Percentiles rank a stretch among this genome's conserved stretches.
Conservation (phyloP, 169 alveolate genomes). For the Eimeria nieschulzi region DNA sequence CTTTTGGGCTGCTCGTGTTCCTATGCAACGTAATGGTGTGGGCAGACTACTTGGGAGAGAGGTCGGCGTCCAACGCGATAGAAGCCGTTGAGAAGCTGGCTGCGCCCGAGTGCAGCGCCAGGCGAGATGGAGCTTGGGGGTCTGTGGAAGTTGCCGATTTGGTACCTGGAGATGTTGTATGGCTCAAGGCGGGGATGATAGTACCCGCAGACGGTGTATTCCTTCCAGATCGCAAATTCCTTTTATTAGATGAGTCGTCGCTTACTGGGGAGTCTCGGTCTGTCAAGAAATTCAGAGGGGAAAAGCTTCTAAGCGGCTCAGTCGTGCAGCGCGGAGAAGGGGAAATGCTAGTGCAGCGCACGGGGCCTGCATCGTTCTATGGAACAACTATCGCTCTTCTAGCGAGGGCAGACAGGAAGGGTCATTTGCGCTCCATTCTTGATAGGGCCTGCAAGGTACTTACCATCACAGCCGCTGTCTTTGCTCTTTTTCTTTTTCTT, state of each 20-base stretch:
- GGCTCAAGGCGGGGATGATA: conserved; percentile 86
- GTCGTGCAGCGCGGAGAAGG: conserved; percentile 79
- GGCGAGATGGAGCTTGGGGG: conserved; percentile 78
- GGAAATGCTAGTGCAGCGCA: conserved; percentile 78
- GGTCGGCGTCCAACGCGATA: conserved; percentile 88
- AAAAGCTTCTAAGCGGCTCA: conserved; percentile 78
- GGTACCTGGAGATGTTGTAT: conserved; percentile 92
- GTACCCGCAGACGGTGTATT: conserved; percentile 77
- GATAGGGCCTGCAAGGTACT: conserved; percentile 54
- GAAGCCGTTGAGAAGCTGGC: conserved; percentile 85
- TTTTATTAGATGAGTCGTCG: conserved; percentile 87
- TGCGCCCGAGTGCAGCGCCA: conserved; percentile 77
- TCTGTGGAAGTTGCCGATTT: conserved; percentile 80
- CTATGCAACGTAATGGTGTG: conserved; percentile 90
- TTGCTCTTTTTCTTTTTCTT: conserved; percentile 66
- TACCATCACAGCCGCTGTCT: conserved; percentile 67
- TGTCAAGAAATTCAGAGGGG: conserved; percentile 80
- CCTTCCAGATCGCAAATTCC: conserved; percentile 82
- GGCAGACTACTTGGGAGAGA: conserved; percentile 86
- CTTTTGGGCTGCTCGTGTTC: conserved; percentile 90
- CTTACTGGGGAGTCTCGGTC: conserved; percentile 91
- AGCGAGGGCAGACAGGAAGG: conserved; percentile 75
- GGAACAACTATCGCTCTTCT: conserved; percentile 83
- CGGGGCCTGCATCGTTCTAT: conserved; percentile 82
- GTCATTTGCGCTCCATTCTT: conserved; percentile 70